These are phyloP conservation scores for Paratinospora sagittata DNA, from an alignment of 164 flowering plant genomes.

Conservation along the genomic window DNA sequence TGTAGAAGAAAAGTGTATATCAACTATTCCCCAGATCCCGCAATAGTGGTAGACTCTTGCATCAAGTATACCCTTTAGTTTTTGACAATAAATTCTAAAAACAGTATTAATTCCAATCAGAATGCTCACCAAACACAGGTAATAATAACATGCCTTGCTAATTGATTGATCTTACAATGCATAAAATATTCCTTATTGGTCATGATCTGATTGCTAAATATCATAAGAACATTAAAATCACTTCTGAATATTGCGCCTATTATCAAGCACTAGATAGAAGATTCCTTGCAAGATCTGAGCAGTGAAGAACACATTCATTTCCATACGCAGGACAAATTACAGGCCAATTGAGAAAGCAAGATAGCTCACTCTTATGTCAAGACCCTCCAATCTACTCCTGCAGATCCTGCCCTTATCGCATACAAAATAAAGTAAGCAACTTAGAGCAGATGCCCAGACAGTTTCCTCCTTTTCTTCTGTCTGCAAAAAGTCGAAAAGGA, in stretches of 20 bases:
- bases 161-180: too few relatives aligned
- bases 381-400: slow-evolving; percentile 71
- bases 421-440: slow-evolving; percentile 89
- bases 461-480: slow-evolving; percentile 86
- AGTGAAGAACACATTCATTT: neutral
- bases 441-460: slow-evolving; percentile 92
- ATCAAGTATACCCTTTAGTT: too few relatives aligned
- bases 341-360: neutral
- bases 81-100: too few relatives aligned
- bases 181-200: too few relatives aligned
- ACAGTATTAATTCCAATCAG: too few relatives aligned
- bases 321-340: neutral
- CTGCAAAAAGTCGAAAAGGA: slow-evolving; percentile 31
- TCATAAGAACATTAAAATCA: neutral
- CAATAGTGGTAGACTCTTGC: too few relatives aligned
- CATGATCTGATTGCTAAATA: too few relatives aligned
- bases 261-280: neutral
- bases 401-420: slow-evolving; percentile 81
- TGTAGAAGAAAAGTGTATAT: too few relatives aligned
- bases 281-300: neutral
- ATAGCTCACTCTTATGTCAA: slow-evolving; percentile 88
- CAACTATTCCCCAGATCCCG: too few relatives aligned
- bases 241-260: neutral
- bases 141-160: too few relatives aligned
- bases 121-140: too few relatives aligned